phyloP scores from a whole-genome alignment of 176 grass and related monocot genomes.

The Themeda triandra region DNA sequence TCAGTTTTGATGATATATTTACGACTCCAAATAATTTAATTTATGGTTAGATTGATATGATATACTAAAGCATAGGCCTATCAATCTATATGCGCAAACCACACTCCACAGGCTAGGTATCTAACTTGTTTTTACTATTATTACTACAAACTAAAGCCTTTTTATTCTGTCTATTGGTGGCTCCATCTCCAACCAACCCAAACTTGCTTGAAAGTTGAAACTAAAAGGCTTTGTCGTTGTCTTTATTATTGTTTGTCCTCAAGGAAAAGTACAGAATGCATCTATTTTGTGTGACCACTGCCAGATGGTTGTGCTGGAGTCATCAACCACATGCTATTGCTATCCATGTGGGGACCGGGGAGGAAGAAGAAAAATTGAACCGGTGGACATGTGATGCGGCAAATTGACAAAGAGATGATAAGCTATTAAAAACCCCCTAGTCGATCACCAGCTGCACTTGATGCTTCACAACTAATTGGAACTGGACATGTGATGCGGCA shows the following conservation, averaged over 20 bases:
- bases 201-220: background rate
- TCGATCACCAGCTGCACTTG: no score
- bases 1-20: background rate
- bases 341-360: background rate
- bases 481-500: no score
- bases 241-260: background rate
- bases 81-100: background rate
- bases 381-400: slow-evolving; percentile 32
- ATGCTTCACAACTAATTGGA: no score
- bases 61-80: background rate
- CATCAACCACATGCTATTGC: slow-evolving; percentile 30
- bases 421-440: background rate
- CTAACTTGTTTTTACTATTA: background rate
- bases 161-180: background rate
- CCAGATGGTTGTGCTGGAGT: slow-evolving; percentile 33
- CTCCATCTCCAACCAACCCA: background rate
- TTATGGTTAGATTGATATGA: background rate
- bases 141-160: background rate
- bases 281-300: slow-evolving; percentile 10
- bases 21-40: background rate
- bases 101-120: no score
- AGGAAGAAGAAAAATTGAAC: slow-evolving; percentile 20
- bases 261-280: background rate
- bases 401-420: slow-evolving; percentile 21
- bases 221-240: background rate